Evolutionary conservation across 2,329 filamentous ascomycete species (phyloP).

Genomic region (Elsinoe arachidis): DNA sequence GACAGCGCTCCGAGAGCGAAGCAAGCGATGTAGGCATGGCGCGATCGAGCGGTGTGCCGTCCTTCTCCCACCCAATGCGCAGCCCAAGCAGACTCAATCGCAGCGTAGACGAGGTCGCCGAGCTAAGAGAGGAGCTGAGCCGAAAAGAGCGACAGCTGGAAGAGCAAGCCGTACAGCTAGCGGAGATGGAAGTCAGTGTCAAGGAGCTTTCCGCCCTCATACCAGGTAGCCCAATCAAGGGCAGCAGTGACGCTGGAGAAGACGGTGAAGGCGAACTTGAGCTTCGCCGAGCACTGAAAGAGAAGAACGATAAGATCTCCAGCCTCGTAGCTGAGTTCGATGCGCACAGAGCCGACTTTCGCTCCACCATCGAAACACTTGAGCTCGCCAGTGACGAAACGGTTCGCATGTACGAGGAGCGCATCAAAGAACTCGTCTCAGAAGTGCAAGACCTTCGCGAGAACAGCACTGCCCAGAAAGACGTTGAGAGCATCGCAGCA

Average conservation of each 20-base stretch:
- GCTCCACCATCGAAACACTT: constrained; percentile 91
- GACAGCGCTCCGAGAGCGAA: constrained; percentile 34
- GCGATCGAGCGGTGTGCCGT: constrained; percentile 39
- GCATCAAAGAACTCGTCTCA: constrained; percentile 74
- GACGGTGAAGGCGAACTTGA: constrained; percentile 67
- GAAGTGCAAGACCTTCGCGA: constrained; percentile 68
- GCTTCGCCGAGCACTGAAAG: constrained; percentile 71
- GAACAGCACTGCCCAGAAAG: constrained; percentile 70
- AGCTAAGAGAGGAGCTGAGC: constrained; percentile 66
- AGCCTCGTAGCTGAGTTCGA: constrained; percentile 93
- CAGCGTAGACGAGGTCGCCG: constrained; percentile 46
- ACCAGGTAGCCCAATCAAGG: constrained; percentile 37
- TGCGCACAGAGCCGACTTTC: constrained; percentile 85
- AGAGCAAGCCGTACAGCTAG: constrained; percentile 72
- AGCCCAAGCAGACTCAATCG: constrained; percentile 30
- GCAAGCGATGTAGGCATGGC: constrained; percentile 26
- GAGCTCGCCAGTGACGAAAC: constrained; percentile 95
- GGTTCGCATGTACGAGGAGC: constrained; percentile 88
- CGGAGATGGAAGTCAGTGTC: constrained; percentile 83
- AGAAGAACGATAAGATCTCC: constrained; percentile 95
- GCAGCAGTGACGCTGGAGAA: constrained; percentile 13
- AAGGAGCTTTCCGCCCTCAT: constrained; percentile 72
- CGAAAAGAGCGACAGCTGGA: constrained; percentile 81
- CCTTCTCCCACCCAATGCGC: constrained; percentile 26
- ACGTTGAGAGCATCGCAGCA: constrained; percentile 81